Evolutionary conservation across 352 stramenopile genomes (phyloP), one percentile per base, ranked within the genome.

Genomic region (Blastocystis sp.): DNA sequence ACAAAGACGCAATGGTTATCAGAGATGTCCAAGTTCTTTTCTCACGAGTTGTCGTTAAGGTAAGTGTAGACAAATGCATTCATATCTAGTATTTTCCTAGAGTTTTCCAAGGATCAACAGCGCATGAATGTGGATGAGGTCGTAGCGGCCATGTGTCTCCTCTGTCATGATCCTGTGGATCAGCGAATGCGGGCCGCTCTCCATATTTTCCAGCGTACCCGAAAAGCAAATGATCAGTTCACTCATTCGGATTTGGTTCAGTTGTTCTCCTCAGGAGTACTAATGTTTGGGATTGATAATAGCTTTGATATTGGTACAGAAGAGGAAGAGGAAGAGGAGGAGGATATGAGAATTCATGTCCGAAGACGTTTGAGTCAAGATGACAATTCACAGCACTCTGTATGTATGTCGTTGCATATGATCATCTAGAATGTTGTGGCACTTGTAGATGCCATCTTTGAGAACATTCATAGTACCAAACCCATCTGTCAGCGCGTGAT

Each of bases 21-120:
- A 19, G 77, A 87, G 52, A 87, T 87, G 65, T 21, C 51, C 1
- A 87, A 87, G 65, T 87, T 87, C 32, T 87, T 87, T 39, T 42
- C 59, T 3, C 59, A 87, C 21, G 52, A 78, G 0, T 39, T 87
- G 14, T 42, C 63, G 12, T 19, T 42, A 42, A 83, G 24, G 59
- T 87, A 61, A 16, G 1, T 1, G 0, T 77, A 7, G 21, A 3
- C 19, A 19, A 35, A 9, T 12, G 7, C 2, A 19, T 9, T 77
- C 2, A 77, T 29, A 9, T n/a, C 9, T 87, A 78, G 65, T 19
- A 56, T 87, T n/a, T 87, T 83, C 71, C 14, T 32, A 5, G 71
- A 83, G 43, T 83, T 65, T 27, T 83, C 71, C 14, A 63, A 83
- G 27, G 51, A 83, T 29, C 49, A 87, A n/a, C 24, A 78, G n/a